phyloP scores from a whole-genome alignment of 192 early-diverging fungal species.

The Helicostylum pulchrum region DNA sequence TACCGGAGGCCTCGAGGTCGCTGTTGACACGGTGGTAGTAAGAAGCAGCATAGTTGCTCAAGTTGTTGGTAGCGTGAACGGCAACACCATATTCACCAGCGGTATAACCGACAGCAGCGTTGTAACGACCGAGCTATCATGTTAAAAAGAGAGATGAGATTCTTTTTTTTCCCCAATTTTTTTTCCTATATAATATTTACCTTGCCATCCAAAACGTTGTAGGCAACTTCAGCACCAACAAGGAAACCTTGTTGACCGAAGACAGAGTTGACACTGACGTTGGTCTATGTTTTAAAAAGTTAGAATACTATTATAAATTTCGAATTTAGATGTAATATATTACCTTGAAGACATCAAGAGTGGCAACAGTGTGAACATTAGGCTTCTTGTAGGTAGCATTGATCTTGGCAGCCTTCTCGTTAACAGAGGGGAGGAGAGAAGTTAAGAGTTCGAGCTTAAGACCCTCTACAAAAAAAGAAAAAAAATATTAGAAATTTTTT shows the following conservation, averaged over 20 bases:
- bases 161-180: conserved; percentile 1
- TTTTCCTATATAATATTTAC: conserved; percentile 32
- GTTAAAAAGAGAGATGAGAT: background rate
- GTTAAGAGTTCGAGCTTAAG: conserved; percentile 91
- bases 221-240: conserved; percentile 89
- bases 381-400: conserved; percentile 96
- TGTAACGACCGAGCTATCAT: conserved; percentile 71
- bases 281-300: conserved; percentile 49
- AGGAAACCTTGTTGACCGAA: conserved; percentile 88
- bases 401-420: conserved; percentile 75
- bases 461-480: conserved; percentile 54
- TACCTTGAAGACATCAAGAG: conserved; percentile 91
- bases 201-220: conserved; percentile 88
- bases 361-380: conserved; percentile 83
- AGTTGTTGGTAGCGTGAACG: conserved; percentile 87
- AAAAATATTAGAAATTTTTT: background rate
- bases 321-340: background rate
- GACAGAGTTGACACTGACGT: conserved; percentile 84
- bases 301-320: background rate
- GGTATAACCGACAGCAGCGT: conserved; percentile 82
- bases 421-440: conserved; percentile 80
- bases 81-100: conserved; percentile 85
- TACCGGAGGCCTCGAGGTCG: conserved; percentile 92
- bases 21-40: conserved; percentile 96
- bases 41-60: conserved; percentile 84